These are phyloP conservation scores for Taiwanofungus camphoratus DNA, from an alignment of 1,284 basidiomycete genomes.

Conservation along the genomic window DNA sequence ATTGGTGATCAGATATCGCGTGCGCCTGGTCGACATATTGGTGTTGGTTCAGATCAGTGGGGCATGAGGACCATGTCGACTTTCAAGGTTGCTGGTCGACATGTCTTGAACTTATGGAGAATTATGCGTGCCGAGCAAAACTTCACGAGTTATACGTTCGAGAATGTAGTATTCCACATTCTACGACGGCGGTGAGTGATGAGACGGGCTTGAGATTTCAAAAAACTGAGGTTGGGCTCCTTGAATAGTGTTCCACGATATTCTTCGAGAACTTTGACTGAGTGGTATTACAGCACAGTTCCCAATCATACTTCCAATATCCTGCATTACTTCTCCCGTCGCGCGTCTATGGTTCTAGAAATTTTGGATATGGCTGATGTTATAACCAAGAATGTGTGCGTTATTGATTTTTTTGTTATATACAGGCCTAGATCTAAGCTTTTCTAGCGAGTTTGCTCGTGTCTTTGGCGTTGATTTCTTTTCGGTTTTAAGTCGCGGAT, in stretches of 20 bases:
- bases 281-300: slow-evolving; percentile 64
- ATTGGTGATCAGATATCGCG: slow-evolving; percentile 65
- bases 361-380: slow-evolving; percentile 78
- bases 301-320: slow-evolving; percentile 52
- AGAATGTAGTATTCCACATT: slow-evolving; percentile 83
- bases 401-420: slow-evolving; percentile 6
- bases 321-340: slow-evolving; percentile 58
- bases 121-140: slow-evolving; percentile 85
- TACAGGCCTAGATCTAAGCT: not conserved
- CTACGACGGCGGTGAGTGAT: slow-evolving; percentile 58
- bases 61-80: slow-evolving; percentile 72
- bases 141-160: slow-evolving; percentile 81
- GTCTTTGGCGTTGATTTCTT: slow-evolving; percentile 98
- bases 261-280: slow-evolving; percentile 57
- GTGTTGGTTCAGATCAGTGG: slow-evolving; percentile 61
- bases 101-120: slow-evolving; percentile 91
- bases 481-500: slow-evolving; percentile 91
- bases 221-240: slow-evolving; percentile 40
- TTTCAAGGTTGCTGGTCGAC: slow-evolving; percentile 82
- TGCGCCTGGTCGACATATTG: slow-evolving; percentile 42
- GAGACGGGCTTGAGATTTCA: not conserved
- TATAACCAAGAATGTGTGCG: slow-evolving; percentile 85
- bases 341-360: slow-evolving; percentile 65
- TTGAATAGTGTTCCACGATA: slow-evolving; percentile 59
- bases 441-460: slow-evolving; percentile 84